These are phyloP conservation scores for Aspergillus coremiiformis DNA, from an alignment of 495 filamentous ascomycete species.

Conservation along the genomic window DNA sequence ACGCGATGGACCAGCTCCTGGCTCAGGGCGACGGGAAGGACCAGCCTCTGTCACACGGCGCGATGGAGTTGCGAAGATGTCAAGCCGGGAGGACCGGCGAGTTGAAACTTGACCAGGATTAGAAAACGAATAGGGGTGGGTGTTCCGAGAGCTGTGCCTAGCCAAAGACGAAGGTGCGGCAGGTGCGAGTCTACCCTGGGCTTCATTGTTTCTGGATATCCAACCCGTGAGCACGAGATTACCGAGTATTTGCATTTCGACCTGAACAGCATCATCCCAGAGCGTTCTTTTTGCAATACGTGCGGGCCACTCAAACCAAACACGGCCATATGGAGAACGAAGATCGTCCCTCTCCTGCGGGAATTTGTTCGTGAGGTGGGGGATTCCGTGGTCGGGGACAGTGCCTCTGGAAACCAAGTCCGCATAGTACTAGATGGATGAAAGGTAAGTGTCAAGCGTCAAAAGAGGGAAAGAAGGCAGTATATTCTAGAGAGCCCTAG, in stretches of 20 bases:
- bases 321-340: constrained; percentile 21
- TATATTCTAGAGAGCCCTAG: background rate
- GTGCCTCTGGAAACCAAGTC: constrained; percentile 22
- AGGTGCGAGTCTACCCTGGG: background rate
- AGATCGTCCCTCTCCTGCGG: constrained; percentile 8
- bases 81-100: background rate
- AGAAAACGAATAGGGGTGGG: background rate
- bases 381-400: background rate
- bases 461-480: background rate
- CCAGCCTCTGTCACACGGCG: constrained; percentile 12
- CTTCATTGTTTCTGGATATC: constrained; percentile 3
- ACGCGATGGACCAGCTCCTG: background rate
- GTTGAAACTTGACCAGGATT: background rate
- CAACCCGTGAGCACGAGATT: constrained; percentile 19
- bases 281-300: constrained; percentile 5
- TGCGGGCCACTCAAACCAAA: constrained; percentile 27
- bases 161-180: background rate
- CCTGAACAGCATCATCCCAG: constrained; percentile 19
- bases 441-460: background rate
- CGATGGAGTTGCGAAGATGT: constrained; percentile 1
- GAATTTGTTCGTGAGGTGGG: constrained; percentile 15
- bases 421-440: constrained; percentile 21
- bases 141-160: background rate
- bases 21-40: background rate
- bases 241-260: constrained; percentile 17